Base-by-base conservation (phyloP, 179 eudicot species). In the Nepenthes alata region DNA sequence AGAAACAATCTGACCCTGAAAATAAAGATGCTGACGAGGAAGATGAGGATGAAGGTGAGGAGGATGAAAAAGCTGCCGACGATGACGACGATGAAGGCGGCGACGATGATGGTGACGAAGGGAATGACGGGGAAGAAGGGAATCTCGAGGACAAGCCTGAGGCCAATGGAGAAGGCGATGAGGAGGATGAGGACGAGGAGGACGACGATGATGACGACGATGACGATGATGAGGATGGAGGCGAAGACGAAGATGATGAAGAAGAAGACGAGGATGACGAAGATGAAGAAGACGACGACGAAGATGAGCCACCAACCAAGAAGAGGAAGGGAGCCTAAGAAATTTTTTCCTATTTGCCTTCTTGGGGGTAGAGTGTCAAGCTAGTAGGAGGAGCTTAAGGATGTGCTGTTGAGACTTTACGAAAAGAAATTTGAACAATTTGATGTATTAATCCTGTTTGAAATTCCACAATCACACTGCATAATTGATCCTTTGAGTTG, bases 1-100 rank as follows among this genome's bases (percentile, higher is more conserved):
- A 35, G 55, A 59, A 66, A 58, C 66, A 76, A 10, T 55, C 77
- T 37, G 73, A 59, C 39, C 69, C 74, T 35, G 83, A 79, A 62
- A 73, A 39, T 44, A 61, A 53, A 34, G 71, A 59, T 44, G 71
- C 16, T 34, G 58, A 67, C 2, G 67, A 54, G 10, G 71, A 58
- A 11, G 70, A 67, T 44, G 71, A 67, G 9, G 71, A 67, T 35
- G 71, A 67, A 14, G 63, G 51, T 11, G 58, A 53, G 4, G 39
- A 45, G 9, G 52, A 35, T 2, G 61, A 25, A 6, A 55, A 13
- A 6, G 68, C 4, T 25, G 52, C 38, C 35, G 61, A 39, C 11
- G 63, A 53, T 52, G 71, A 10, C 3, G 71, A 35, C 5, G 57
- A 16, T 3, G 65, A 53, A 2, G 55, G 39, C 9, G 71, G 37